Conservation (phyloP, 306 rosid genomes). For the Lathyrus sativus region DNA sequence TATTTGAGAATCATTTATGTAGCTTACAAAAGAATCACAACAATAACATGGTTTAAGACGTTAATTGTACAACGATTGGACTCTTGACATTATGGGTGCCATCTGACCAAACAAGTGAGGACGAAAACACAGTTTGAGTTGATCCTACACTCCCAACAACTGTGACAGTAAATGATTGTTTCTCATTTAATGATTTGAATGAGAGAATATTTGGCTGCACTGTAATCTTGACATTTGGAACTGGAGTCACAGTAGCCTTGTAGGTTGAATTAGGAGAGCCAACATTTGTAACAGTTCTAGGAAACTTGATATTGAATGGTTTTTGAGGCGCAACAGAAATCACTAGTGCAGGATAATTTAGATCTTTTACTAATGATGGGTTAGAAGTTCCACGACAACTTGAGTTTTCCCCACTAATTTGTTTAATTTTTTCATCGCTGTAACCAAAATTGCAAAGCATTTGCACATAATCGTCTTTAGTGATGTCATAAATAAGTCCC, state of each 20-base stretch:
- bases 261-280: not conserved
- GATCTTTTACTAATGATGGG: not conserved
- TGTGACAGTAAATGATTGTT: too few relatives aligned
- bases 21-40: too few relatives aligned
- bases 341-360: constrained; percentile 7
- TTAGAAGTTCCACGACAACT: not conserved
- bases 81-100: not conserved
- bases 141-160: not conserved
- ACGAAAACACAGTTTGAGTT: not conserved
- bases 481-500: constrained; percentile 30
- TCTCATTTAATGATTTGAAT: too few relatives aligned
- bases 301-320: not conserved
- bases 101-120: constrained; percentile 3
- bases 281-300: constrained; percentile 18
- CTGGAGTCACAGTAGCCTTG: not conserved
- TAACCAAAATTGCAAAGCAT: constrained; percentile 29
- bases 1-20: too few relatives aligned
- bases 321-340: not conserved
- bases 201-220: too few relatives aligned
- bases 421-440: not conserved
- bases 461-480: not conserved
- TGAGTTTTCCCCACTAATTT: not conserved
- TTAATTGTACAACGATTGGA: not conserved
- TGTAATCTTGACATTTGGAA: not conserved
- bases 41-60: too few relatives aligned